phyloP scores from a whole-genome alignment of 2,329 filamentous ascomycete genomes.

The Venturia pyrina region DNA sequence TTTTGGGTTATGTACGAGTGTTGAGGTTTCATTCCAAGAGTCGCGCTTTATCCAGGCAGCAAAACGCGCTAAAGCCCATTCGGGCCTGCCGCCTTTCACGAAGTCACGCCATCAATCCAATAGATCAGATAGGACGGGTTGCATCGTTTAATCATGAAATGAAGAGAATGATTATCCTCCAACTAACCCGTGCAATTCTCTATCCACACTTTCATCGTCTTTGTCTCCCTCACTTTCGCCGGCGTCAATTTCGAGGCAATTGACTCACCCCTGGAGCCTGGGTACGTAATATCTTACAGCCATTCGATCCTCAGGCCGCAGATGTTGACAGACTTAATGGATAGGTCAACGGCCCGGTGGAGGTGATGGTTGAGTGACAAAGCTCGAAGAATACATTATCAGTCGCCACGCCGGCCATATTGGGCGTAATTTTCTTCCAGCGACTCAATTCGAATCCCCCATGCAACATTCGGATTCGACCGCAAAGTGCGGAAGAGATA shows the following conservation, averaged over 20 bases:
- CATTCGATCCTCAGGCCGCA: background rate
- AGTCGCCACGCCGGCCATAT: no score
- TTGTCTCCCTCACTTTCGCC: background rate
- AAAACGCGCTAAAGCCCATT: background rate
- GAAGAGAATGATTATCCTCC: no score
- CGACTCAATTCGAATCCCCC: no score
- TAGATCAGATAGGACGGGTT: background rate
- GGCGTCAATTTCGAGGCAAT: background rate
- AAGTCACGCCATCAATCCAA: background rate
- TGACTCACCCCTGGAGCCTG: background rate
- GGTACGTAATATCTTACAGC: background rate
- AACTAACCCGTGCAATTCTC: background rate
- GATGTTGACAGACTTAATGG: background rate
- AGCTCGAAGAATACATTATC: no score
- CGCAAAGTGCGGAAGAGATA: no score
- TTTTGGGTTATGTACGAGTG: background rate
- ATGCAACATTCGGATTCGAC: no score
- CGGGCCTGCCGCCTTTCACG: background rate
- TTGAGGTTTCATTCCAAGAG: background rate
- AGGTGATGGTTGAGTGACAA: background rate
- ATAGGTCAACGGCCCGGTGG: no score
- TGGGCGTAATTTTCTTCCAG: no score
- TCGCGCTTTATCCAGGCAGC: background rate
- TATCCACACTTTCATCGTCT: background rate
- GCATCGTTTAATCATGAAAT: no score